Base-by-base conservation (phyloP, 2,329 filamentous ascomycete genomes). In the Paracoccidioides lutzii region DNA sequence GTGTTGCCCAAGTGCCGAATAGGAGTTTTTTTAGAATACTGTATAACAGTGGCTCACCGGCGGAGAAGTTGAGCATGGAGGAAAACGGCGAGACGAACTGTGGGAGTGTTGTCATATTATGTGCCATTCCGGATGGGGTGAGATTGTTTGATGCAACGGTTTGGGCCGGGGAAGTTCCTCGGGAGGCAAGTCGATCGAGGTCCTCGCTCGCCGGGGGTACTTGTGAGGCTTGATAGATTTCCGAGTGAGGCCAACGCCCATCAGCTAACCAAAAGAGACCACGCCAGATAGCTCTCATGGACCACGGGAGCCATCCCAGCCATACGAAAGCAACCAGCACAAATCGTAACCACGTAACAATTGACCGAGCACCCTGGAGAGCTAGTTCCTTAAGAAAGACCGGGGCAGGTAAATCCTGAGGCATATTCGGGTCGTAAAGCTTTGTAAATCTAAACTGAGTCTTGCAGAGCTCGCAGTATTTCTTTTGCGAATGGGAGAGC, bases 401-500 rank as follows among this genome's bases (percentile, higher is more conserved):
- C 50, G 85, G 80, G 43, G 84, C 79, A 0, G 94, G 93, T 12
- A 98, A 79, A 10, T 81, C 82, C 59, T 82, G 81, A 1, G 93
- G 94, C 93, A 98, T 98, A 66, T 90, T 81, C 3, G 90, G 89
- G 59, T 90, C 84, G 75, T 98, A 98, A 42, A 98, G 81, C 73
- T 98, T 98, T 54, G 93, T 98, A 76, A 98, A 98, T 58, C 90
- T 87, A 68, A 97, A 98, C 0, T 90, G 85, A 2, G 93, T 98
- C 76, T 98, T 98, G 82, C 93, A 98, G 40, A 98, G 83, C 75
- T 98, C 93, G 78, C 94, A 98, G 76, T 98, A 88, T 72, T 97
- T 97, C 81, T 98, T 98, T 70, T 98, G 90, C 1, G 93, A 97
- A 71, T 98, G 94, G 52, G 90, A 91, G 28, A 98, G 78, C 93